These are phyloP conservation scores for Melastoma malabathricum DNA, from an alignment of 345 rosid species.

Conservation along the genomic window DNA sequence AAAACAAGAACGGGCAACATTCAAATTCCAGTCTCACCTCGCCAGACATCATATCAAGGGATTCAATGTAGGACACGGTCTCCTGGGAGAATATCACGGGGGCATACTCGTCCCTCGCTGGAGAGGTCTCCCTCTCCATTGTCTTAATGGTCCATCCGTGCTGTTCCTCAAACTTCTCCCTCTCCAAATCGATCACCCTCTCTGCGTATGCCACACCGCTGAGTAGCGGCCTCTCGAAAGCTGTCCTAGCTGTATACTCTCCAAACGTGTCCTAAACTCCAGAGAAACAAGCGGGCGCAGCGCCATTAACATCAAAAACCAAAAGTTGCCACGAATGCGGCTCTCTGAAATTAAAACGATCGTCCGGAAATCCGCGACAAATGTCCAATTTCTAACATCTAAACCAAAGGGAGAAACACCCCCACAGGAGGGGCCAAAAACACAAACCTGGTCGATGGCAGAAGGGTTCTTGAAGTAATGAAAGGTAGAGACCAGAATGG, in stretches of 20 bases:
- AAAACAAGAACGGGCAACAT: no score
- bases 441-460: conserved; percentile 90
- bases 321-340: no score
- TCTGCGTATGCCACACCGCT: conserved; percentile 93
- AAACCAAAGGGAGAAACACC: background rate
- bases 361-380: no score
- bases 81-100: conserved; percentile 93
- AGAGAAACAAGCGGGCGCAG: background rate
- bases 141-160: conserved; percentile 86
- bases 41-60: conserved; percentile 99
- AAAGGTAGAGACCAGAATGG: conserved; percentile 93
- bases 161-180: conserved; percentile 73
- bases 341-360: no score
- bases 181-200: conserved; percentile 48
- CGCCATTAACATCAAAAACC: no score
- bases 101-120: conserved; percentile 85
- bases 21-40: conserved; percentile 35
- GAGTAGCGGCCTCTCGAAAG: conserved; percentile 88
- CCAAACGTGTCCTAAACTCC: conserved; percentile 79
- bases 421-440: no score
- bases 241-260: conserved; percentile 89
- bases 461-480: conserved; percentile 88
- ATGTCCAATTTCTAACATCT: background rate
- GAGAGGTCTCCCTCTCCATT: conserved; percentile 79
- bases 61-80: conserved; percentile 76